These are phyloP conservation scores for Starmerella bombicola DNA, from an alignment of 805 yeast genomes.

Conservation along the genomic window DNA sequence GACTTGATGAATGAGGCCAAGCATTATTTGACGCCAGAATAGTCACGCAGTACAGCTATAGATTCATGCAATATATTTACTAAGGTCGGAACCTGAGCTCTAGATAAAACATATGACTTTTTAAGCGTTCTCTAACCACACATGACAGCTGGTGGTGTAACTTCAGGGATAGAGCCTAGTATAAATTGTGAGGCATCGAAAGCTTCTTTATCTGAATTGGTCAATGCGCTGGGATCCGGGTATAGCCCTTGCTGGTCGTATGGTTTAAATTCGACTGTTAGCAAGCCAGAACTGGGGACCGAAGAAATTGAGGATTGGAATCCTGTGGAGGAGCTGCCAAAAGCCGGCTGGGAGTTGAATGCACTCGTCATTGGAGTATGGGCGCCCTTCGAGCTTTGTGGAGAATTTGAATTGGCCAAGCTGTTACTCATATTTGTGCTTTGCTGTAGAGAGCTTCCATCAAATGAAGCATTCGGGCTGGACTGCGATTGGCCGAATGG, in stretches of 20 bases:
- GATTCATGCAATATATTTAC: not conserved
- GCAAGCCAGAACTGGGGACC: too few relatives aligned
- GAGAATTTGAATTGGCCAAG: too few relatives aligned
- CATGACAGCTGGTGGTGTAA: constrained; percentile 25
- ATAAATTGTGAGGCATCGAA: constrained; percentile 32
- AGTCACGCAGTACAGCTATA: not conserved
- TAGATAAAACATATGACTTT: not conserved
- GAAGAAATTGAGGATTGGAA: too few relatives aligned
- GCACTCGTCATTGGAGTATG: too few relatives aligned
- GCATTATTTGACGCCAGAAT: not conserved
- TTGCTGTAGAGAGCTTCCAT: too few relatives aligned
- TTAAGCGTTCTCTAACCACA: constrained; percentile 7
- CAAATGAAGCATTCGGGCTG: too few relatives aligned
- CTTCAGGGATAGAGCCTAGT: constrained; percentile 27
- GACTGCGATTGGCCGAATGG: too few relatives aligned
- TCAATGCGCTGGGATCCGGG: constrained; percentile 31
- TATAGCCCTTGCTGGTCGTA: constrained; percentile 29
- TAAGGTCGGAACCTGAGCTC: not conserved
- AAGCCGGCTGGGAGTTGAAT: too few relatives aligned
- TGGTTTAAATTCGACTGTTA: constrained; percentile 10
- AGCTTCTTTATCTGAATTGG: constrained; percentile 34
- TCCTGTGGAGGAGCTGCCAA: too few relatives aligned
- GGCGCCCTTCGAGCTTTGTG: too few relatives aligned
- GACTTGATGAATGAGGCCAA: constrained; percentile 15
- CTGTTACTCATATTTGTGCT: too few relatives aligned